These are phyloP conservation scores for Saksenaea oblongispora DNA, from an alignment of 371 early-diverging fungal genomes.

Conservation along the genomic window DNA sequence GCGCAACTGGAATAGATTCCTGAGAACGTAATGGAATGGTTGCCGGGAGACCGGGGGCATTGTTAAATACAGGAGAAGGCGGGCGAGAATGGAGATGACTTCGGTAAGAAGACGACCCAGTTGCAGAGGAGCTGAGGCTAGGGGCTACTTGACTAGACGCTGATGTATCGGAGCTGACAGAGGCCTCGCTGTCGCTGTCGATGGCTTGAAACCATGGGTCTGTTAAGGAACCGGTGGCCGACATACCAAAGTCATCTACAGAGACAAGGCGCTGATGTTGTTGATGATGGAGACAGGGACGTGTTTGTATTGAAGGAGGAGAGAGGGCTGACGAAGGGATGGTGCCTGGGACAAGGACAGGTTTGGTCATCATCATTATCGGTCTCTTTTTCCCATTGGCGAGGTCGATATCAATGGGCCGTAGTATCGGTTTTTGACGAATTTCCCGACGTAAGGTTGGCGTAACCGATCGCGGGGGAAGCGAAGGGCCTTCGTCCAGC, in stretches of 20 bases:
- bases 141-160: slow-evolving; percentile 25
- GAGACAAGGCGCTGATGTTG: background rate
- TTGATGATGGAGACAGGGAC: background rate
- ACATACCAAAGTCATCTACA: background rate
- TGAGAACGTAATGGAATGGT: slow-evolving; percentile 30
- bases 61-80: slow-evolving; percentile 36
- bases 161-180: slow-evolving; percentile 30
- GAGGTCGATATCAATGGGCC: background rate
- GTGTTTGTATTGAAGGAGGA: background rate
- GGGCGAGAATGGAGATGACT: slow-evolving; percentile 36
- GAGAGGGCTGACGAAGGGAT: background rate
- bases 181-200: slow-evolving; percentile 3
- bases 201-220: background rate
- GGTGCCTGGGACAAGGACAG: background rate
- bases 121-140: slow-evolving; percentile 34
- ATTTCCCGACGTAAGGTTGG: background rate
- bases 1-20: slow-evolving; percentile 4
- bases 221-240: background rate
- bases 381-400: background rate
- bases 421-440: background rate
- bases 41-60: slow-evolving; percentile 42
- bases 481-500: background rate
- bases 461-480: background rate
- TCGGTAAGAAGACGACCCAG: slow-evolving; percentile 22
- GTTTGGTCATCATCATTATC: background rate